Evolutionary conservation across 495 filamentous ascomycete species (phyloP), one percentile per base, ranked within the genome.

Genomic region (Podospora anserina): DNA sequence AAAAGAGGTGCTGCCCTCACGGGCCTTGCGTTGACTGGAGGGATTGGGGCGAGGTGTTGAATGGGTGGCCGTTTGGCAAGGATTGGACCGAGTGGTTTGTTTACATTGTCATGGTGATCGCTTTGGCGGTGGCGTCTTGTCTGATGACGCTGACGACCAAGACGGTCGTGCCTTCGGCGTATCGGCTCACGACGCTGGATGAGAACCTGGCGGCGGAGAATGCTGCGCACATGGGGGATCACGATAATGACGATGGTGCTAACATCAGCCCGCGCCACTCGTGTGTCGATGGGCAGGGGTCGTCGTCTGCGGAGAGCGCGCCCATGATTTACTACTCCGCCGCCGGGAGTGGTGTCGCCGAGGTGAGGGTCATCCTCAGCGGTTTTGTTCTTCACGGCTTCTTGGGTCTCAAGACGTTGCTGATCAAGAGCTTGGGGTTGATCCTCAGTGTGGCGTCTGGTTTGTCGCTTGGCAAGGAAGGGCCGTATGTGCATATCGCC

Each of bases 331-430:
- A 97, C 77, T 99, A 97, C 75, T 93, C 95, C 16, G 95, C 94
- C 66, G 94, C 95, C 64, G 95, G 95, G 34, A 97, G 93, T 80
- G 95, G 95, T 70, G 95, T 99, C 23, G 95, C 95, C 20, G 95
- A 99, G 79, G 94, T 99, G 54, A 94, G 95, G 66, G 95, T 99
- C 68, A 97, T 99, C 72, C 87, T 97, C 39, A 97, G 94, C 77
- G 95, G 95, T 32, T 99, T 97, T 78, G 94, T 99, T 63, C 84
- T 99, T 32, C 95, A 99, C 82, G 94, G 95, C 0, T 99, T 97
- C 78, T 83, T 99, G 54, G 95, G 95, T 66, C 77, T 96, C 55
- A 93, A 89, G 78, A 99, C 95, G 0, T 85, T 99, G 28, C 78
- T 94, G 13, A 84, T 97, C 72, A 99, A 99, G 78, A 93, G 91